Evolutionary conservation across 208 protist species (phyloP).

Genomic region (Angomonas deanei): DNA sequence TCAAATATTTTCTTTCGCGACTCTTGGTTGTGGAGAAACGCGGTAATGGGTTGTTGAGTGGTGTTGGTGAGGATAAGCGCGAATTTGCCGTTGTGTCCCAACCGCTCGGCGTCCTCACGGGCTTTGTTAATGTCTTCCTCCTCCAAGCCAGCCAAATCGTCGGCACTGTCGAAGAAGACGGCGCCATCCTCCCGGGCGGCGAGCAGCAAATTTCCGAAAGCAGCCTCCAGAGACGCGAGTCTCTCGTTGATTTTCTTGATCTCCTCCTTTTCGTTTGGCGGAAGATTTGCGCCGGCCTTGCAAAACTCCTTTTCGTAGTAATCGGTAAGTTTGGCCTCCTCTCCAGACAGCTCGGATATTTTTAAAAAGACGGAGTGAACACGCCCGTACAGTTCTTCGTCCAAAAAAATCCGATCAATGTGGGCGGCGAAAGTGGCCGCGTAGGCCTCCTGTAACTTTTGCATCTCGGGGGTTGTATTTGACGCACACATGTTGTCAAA

Average conservation of each 20-base stretch:
- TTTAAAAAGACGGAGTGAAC: constrained; percentile 25
- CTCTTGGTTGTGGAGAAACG: constrained; percentile 24
- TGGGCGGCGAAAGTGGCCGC: constrained; percentile 28
- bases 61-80: constrained; percentile 44
- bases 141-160: constrained; percentile 32
- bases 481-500: constrained; percentile 41
- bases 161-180: constrained; percentile 27
- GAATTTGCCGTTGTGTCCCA: constrained; percentile 33
- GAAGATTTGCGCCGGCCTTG: constrained; percentile 29
- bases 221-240: constrained; percentile 26
- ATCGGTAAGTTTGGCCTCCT: constrained; percentile 29
- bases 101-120: constrained; percentile 23
- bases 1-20: constrained; percentile 35
- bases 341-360: constrained; percentile 19
- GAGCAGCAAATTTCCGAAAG: constrained; percentile 33
- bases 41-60: constrained; percentile 43
- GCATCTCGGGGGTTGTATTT: constrained; percentile 34
- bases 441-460: constrained; percentile 40
- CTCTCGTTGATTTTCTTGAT: constrained; percentile 36
- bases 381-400: constrained; percentile 34
- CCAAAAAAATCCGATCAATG: constrained; percentile 36
- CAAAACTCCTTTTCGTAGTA: constrained; percentile 25
- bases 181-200: constrained; percentile 19
- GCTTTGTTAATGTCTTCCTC: constrained; percentile 24
- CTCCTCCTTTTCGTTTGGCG: constrained; percentile 22